phyloP scores from a whole-genome alignment of 1,284 basidiomycete genomes.

The Austroboletus novae-zelandiae region DNA sequence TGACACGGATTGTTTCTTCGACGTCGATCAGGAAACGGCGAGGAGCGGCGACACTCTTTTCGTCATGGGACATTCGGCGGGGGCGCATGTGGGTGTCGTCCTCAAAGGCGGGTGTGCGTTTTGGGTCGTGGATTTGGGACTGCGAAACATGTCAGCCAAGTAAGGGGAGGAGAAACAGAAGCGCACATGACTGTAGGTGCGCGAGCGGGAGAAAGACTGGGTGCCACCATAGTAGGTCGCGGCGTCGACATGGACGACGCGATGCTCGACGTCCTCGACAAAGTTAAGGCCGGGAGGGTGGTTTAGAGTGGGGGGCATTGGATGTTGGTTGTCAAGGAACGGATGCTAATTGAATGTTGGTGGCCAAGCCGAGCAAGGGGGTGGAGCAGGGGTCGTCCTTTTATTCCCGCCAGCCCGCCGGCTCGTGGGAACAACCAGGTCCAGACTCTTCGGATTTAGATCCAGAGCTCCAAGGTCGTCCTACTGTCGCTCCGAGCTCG shows the following conservation, averaged over 20 bases:
- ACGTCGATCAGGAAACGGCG: constrained; percentile 96
- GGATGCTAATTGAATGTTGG: neutral
- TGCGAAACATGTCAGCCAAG: constrained; percentile 30
- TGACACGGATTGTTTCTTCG: constrained; percentile 96
- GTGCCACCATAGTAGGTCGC: constrained; percentile 80
- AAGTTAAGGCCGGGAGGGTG: constrained; percentile 67
- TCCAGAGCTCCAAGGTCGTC: no score
- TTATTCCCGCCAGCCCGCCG: constrained; percentile 9
- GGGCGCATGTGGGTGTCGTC: constrained; percentile 71
- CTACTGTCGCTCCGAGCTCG: no score
- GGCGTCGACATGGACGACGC: constrained; percentile 65
- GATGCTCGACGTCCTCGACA: constrained; percentile 56
- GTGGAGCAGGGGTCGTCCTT: constrained; percentile 14
- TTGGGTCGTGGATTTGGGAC: constrained; percentile 64
- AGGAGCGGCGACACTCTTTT: constrained; percentile 68
- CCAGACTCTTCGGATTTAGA: no score
- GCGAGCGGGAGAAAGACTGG: constrained; percentile 72
- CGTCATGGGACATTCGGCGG: constrained; percentile 83
- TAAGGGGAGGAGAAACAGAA: constrained; percentile 2
- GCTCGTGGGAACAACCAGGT: constrained; percentile 16
- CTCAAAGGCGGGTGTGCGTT: constrained; percentile 64
- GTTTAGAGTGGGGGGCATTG: constrained; percentile 50
- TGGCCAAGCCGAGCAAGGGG: constrained; percentile 16
- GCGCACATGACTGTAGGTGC: constrained; percentile 81
- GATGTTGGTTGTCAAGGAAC: neutral